Evolutionary conservation across 1,284 basidiomycete genomes (phyloP).

Genomic region (Mycosarcoma mackinlayi): DNA sequence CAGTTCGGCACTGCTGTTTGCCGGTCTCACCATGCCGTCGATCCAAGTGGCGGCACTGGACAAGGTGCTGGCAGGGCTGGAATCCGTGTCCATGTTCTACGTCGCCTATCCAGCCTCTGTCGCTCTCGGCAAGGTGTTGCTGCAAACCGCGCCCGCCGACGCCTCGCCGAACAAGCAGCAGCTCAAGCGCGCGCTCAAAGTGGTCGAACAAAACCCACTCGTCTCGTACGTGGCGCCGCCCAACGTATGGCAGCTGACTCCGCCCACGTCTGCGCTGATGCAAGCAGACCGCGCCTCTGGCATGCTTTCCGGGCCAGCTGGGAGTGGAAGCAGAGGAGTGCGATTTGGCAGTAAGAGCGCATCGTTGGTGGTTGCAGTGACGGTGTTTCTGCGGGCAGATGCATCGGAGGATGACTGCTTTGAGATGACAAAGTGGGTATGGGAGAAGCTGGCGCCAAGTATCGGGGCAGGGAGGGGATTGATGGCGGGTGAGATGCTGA

Average conservation of each 20-base stretch:
- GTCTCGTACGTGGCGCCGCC: slow-evolving; percentile 55
- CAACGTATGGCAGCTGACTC: slow-evolving; percentile 65
- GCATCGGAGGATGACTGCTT: slow-evolving; percentile 56
- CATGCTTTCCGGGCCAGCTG: slow-evolving; percentile 27
- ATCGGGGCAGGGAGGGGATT: slow-evolving; percentile 56
- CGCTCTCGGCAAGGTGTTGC: slow-evolving; percentile 61
- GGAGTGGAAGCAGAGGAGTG: slow-evolving; percentile 18
- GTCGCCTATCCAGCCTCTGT: slow-evolving; percentile 60
- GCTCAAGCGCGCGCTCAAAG: slow-evolving; percentile 48
- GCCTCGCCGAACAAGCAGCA: slow-evolving; percentile 35
- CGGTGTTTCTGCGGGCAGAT: slow-evolving; percentile 46
- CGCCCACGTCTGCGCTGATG: slow-evolving; percentile 54
- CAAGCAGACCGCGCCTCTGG: slow-evolving; percentile 39
- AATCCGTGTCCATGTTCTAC: slow-evolving; percentile 64
- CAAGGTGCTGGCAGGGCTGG: slow-evolving; percentile 65
- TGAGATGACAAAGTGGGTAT: slow-evolving; percentile 62
- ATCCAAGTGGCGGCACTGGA: slow-evolving; percentile 64
- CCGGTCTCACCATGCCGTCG: slow-evolving; percentile 56
- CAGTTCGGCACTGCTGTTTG: slow-evolving; percentile 50
- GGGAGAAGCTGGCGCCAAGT: slow-evolving; percentile 58
- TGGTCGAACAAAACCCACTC: slow-evolving; percentile 59
- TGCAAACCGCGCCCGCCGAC: slow-evolving; percentile 60
- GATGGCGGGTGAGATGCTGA: slow-evolving; percentile 56
- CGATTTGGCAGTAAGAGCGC: slow-evolving; percentile 56
- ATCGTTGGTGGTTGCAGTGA: slow-evolving; percentile 58